phyloP scores from a whole-genome alignment of 2,329 filamentous ascomycete species.

The Tolypocladium album region DNA sequence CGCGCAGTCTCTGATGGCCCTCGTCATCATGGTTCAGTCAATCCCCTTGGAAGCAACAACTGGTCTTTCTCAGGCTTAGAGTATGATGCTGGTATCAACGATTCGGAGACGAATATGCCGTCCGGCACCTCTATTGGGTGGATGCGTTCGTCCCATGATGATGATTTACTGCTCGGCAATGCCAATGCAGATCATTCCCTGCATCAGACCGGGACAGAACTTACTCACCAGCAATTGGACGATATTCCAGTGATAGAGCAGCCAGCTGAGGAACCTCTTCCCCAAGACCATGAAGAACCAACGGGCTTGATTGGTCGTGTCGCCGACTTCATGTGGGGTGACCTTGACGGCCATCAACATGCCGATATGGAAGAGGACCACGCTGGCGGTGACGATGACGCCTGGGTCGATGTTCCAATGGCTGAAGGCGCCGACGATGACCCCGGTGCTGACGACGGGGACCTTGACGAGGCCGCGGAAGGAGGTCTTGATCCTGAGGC shows the following conservation, averaged over 20 bases:
- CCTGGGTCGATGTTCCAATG: conserved; percentile 12
- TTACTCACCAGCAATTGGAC: not conserved
- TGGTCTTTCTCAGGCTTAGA: conserved; percentile 44
- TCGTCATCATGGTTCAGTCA: conserved; percentile 27
- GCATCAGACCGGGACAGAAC: not conserved
- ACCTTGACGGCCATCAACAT: conserved; percentile 23
- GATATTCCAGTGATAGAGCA: conserved; percentile 5
- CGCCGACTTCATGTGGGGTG: conserved; percentile 53
- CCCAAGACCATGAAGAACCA: conserved; percentile 7
- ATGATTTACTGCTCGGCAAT: not conserved
- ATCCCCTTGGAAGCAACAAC: conserved; percentile 47
- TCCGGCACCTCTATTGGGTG: not conserved
- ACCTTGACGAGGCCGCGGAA: conserved; percentile 36
- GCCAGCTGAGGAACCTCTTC: conserved; percentile 1
- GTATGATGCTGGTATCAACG: conserved; percentile 7
- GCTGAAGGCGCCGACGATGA: conserved; percentile 24
- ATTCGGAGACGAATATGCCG: not conserved
- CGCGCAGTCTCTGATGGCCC: conserved; percentile 49
- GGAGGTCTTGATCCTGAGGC: conserved; percentile 64
- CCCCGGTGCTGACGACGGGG: conserved; percentile 31
- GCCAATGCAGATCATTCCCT: not conserved
- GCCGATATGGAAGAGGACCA: conserved; percentile 22
- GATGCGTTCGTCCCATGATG: not conserved
- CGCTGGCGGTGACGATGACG: conserved; percentile 42
- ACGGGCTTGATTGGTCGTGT: conserved; percentile 22